Percentiles rank a stretch among this genome's conserved stretches.
Evolutionary conservation across 148 eudicot genomes (phyloP).

Genomic region (Suaeda aralocaspica): DNA sequence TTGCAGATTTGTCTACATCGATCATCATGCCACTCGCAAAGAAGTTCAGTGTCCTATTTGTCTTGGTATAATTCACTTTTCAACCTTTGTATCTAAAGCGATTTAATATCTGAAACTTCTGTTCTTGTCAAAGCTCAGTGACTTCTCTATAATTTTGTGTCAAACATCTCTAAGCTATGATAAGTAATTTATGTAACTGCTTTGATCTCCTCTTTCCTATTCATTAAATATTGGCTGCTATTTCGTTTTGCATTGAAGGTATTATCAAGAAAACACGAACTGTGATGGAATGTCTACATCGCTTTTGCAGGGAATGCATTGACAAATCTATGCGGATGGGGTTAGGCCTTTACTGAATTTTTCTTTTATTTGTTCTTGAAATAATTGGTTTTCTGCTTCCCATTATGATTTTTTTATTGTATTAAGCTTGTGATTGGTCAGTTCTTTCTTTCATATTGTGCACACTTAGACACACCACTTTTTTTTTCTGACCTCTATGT

Average conservation of each 20-base stretch:
- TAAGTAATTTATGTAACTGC: background rate
- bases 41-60: slow-evolving; percentile 93
- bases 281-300: slow-evolving; percentile 97
- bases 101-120: background rate
- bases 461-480: background rate
- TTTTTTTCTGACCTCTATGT: slow-evolving; percentile 14
- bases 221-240: too few species aligned
- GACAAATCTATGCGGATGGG: slow-evolving; percentile 99
- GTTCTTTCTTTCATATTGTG: background rate
- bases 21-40: slow-evolving; percentile 48
- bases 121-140: background rate
- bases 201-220: background rate
- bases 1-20: slow-evolving; percentile 41
- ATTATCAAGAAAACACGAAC: slow-evolving; percentile 92
- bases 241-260: slow-evolving; percentile 38
- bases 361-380: background rate
- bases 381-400: background rate
- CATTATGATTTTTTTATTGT: background rate
- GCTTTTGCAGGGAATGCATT: slow-evolving; percentile 97
- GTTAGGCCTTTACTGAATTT: slow-evolving; percentile 30
- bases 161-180: background rate
- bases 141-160: background rate
- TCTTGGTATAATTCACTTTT: slow-evolving; percentile 48
- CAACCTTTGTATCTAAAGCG: background rate
- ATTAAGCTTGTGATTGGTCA: background rate